A percentile compares a stretch with the other conserved stretches of the same genome.
phyloP scores from a whole-genome alignment of 225 moss, liverwort and hornwort species.

The Climacium dendroides region DNA sequence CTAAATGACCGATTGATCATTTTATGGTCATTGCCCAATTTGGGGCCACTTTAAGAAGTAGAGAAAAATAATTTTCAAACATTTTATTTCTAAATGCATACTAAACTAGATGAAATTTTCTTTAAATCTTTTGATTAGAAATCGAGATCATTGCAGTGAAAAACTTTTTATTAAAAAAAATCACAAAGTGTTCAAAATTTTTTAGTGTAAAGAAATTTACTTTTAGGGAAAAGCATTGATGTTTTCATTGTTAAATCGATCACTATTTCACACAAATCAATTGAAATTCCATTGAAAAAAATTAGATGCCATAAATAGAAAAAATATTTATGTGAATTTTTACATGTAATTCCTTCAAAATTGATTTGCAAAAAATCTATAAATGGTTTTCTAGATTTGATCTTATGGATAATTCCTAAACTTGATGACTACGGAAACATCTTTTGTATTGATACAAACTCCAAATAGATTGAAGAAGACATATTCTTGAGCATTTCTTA shows the following conservation, averaged over 20 bases:
- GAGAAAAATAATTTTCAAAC: neutral
- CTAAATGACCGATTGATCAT: neutral
- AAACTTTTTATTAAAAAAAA: neutral
- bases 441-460: neutral
- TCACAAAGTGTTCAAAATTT: neutral
- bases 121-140: neutral
- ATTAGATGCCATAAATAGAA: neutral
- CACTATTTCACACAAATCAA: neutral
- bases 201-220: rapidly evolving
- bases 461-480: neutral
- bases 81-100: neutral
- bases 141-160: too few relatives aligned
- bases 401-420: neutral
- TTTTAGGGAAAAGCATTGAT: rapidly evolving
- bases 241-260: neutral
- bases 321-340: neutral
- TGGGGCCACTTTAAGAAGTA: rapidly evolving
- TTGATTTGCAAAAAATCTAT: neutral
- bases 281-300: neutral
- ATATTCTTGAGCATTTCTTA: neutral
- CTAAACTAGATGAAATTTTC: neutral
- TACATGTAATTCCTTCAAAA: rapidly evolving
- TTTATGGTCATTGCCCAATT: rapidly evolving
- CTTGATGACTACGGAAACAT: too few relatives aligned
- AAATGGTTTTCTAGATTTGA: neutral